Base-by-base conservation (phyloP, 768 basidiomycete species). In the Hericium alpestre region DNA sequence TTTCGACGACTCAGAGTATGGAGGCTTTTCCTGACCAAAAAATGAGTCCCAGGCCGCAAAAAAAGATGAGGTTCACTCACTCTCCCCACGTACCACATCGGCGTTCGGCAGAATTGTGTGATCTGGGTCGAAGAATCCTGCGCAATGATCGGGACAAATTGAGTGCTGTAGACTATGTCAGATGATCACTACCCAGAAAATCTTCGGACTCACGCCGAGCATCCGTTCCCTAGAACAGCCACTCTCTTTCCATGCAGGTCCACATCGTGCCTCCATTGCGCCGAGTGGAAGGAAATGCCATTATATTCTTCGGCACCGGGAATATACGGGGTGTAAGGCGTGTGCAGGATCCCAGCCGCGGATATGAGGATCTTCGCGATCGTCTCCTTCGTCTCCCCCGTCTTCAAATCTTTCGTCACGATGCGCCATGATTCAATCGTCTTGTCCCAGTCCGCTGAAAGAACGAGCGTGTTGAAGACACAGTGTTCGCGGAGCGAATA, bases 161-260 rank as follows among this genome's bases (percentile, higher is more conserved):
- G 71, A 11, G 67, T 64, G 20, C 66, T 66, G 23, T 37, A 53
- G 7, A 38, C 10, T 23, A 39, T 9, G 27, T 22, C 16, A n/a
- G 16, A 51, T 51, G 50, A 51, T 20, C 50, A 32, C 8, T 9
- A 10, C 4, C 15, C 22, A 13, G 16, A 37, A 13, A 38, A 13
- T 12, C 43, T 47, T 46, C 6, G 18, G 12, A 55, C 64, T 10
- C 38, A 66, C 48, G 63, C 69, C 2, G 66, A 65, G 18, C 64
- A 63, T 2, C 70, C 69, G 52, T 67, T 71, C 18, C 71, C 71
- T 23, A 71, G 64, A 2, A 72, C 60, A 0, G 64, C 71, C 13
- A 72, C 63, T n/a, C 58, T 57, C 57, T 71, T 71, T 1, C 63
- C 62, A 25, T 47, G 23, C 4, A 71, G 58, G 6, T 62, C 50